phyloP scores from a whole-genome alignment of 1,284 basidiomycete species.

The Peniophora sp. region DNA sequence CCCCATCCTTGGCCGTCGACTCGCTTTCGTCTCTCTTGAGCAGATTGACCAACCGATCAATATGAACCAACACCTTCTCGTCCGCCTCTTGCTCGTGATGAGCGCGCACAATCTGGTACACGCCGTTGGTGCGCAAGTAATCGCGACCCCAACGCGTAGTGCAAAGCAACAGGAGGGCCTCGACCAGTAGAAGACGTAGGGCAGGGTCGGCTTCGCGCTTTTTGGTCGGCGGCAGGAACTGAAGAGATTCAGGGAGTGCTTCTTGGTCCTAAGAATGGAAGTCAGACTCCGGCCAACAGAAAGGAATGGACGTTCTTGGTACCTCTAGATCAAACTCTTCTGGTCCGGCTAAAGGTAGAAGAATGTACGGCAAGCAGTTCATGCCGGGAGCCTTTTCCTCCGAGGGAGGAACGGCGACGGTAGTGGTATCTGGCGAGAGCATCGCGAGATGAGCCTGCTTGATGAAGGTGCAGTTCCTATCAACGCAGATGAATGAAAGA shows the following conservation, averaged over 20 bases:
- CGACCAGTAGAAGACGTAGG: slow-evolving; percentile 80
- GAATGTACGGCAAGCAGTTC: slow-evolving; percentile 74
- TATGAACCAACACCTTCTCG: slow-evolving; percentile 62
- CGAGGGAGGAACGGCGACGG: slow-evolving; percentile 46
- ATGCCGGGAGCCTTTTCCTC: slow-evolving; percentile 65
- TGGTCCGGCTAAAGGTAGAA: slow-evolving; percentile 89
- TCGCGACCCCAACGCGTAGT: slow-evolving; percentile 87
- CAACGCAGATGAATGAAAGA: neutral
- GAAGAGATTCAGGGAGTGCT: slow-evolving; percentile 74
- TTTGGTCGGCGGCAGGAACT: slow-evolving; percentile 85
- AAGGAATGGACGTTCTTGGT: too few relatives aligned
- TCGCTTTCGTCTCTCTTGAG: slow-evolving; percentile 64
- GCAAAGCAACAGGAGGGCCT: slow-evolving; percentile 84
- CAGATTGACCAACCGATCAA: slow-evolving; percentile 68
- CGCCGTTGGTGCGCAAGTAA: slow-evolving; percentile 71
- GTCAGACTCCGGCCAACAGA: slow-evolving; percentile 8
- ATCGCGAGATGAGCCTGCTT: slow-evolving; percentile 61
- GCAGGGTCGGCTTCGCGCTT: slow-evolving; percentile 75
- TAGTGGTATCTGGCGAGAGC: slow-evolving; percentile 49
- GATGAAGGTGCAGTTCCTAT: slow-evolving; percentile 76
- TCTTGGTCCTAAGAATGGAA: slow-evolving; percentile 70
- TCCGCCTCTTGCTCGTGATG: slow-evolving; percentile 77
- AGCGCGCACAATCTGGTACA: slow-evolving; percentile 81
- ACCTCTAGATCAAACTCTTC: slow-evolving; percentile 92
- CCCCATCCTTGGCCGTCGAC: slow-evolving; percentile 33